Percentiles rank a stretch among this genome's conserved stretches.
These are phyloP conservation scores for Syzygium aromaticum DNA, from an alignment of 345 rosid genomes.

Conservation along the genomic window DNA sequence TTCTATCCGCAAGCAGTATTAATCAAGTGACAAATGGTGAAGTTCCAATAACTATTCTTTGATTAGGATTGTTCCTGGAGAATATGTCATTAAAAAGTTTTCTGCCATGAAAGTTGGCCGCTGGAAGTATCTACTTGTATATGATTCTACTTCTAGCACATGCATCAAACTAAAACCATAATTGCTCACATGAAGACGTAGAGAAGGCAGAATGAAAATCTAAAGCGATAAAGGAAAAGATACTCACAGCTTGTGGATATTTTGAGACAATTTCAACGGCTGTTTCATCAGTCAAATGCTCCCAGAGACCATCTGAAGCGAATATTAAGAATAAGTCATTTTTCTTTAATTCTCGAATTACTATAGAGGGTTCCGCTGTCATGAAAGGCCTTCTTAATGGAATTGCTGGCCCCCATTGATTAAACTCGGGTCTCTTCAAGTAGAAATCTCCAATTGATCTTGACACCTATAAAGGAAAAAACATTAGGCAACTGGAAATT, in stretches of 20 bases:
- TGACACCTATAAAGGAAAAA: constrained; percentile 4
- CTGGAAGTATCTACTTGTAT: neutral
- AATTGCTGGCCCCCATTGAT: neutral
- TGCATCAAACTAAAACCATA: neutral
- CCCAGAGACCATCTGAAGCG: constrained; percentile 16
- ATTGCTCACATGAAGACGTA: neutral
- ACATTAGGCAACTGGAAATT: neutral
- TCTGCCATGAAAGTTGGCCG: neutral
- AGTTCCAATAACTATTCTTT: neutral
- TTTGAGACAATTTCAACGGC: constrained; percentile 4
- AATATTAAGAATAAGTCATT: constrained; percentile 8
- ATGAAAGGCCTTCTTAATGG: constrained; percentile 1
- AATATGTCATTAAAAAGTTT: neutral
- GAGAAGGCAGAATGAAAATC: neutral
- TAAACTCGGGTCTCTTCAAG: constrained; percentile 10
- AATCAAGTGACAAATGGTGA: neutral
- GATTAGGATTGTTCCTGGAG: neutral
- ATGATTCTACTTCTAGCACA: neutral
- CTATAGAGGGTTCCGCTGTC: constrained; percentile 9
- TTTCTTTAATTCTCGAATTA: constrained; percentile 4
- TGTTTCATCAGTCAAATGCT: constrained; percentile 9
- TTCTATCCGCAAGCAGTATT: neutral
- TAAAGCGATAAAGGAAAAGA: no score
- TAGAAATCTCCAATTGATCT: constrained; percentile 13
- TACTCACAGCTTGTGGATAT: constrained; percentile 7